These are phyloP conservation scores for Leccinum subtestaceum DNA, from an alignment of 768 basidiomycete genomes.

Conservation along the genomic window DNA sequence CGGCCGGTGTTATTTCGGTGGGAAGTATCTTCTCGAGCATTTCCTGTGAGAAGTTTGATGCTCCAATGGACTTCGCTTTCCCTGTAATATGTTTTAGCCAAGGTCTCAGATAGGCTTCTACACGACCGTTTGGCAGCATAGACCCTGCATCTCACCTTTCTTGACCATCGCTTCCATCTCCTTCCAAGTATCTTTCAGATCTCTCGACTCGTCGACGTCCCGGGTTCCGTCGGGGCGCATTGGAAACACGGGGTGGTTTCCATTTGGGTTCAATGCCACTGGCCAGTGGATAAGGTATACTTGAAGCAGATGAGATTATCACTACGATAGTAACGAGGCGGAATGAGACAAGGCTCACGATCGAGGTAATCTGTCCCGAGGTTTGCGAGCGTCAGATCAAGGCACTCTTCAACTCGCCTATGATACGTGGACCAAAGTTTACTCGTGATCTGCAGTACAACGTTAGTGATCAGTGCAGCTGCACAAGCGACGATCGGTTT, in stretches of 20 bases:
- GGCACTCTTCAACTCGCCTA: constrained; percentile 64
- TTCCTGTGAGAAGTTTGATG: constrained; percentile 70
- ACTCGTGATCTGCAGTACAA: constrained; percentile 55
- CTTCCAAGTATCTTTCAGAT: constrained; percentile 74
- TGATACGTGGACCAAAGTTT: constrained; percentile 72
- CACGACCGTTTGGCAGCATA: neutral
- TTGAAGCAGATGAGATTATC: neutral
- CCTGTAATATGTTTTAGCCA: constrained; percentile 36
- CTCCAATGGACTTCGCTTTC: constrained; percentile 65
- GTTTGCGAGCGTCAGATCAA: constrained; percentile 72
- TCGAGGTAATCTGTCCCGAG: constrained; percentile 88
- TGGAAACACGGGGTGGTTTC: constrained; percentile 59
- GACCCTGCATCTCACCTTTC: constrained; percentile 42
- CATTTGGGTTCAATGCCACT: constrained; percentile 65
- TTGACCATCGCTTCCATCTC: constrained; percentile 74
- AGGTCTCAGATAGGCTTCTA: constrained; percentile 1
- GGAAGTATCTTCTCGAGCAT: constrained; percentile 70
- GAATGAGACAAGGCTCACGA: constrained; percentile 41
- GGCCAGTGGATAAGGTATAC: constrained; percentile 83
- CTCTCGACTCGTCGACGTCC: constrained; percentile 66
- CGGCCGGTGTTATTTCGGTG: constrained; percentile 63
- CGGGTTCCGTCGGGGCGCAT: constrained; percentile 59
- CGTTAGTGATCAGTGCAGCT: neutral
- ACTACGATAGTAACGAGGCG: neutral
- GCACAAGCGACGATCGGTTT: neutral